Conservation (phyloP, 371 early-diverging fungal species). For the Hamiltosporidium tvaerminnensis region DNA sequence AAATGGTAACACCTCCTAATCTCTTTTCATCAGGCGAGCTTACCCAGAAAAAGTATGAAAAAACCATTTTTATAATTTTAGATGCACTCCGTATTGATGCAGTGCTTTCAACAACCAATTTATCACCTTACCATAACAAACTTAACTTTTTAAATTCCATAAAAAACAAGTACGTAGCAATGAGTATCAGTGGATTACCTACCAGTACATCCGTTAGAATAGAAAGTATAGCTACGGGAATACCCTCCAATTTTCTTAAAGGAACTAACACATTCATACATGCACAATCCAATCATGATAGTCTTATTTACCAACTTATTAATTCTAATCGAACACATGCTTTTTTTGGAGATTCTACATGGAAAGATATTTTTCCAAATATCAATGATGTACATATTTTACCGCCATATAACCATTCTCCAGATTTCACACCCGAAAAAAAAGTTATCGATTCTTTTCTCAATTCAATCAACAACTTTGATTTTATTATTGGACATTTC, state of each 20-base stretch:
- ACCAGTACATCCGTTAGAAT: constrained; percentile 48
- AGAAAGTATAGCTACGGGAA: constrained; percentile 34
- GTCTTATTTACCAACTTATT: constrained; percentile 25
- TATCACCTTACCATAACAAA: constrained; percentile 12
- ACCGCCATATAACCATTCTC: constrained; percentile 16
- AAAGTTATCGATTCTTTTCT: constrained; percentile 23
- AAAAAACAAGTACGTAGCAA: constrained; percentile 8
- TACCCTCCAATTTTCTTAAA: constrained; percentile 41
- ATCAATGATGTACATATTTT: constrained; percentile 12
- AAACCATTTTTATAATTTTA: constrained; percentile 40
- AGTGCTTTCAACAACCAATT: constrained; percentile 7
- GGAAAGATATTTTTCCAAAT: constrained; percentile 40
- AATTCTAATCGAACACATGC: not conserved
- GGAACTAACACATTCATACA: constrained; percentile 32
- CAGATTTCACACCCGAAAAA: constrained; percentile 24
- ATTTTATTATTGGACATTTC: constrained; percentile 24
- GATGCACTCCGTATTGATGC: constrained; percentile 51
- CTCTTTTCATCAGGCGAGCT: too few species aligned
- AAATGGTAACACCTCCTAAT: too few species aligned
- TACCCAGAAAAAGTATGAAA: constrained; percentile 11
- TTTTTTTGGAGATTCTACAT: constrained; percentile 49
- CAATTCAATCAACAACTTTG: constrained; percentile 9
- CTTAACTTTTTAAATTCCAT: not conserved
- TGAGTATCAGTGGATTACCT: constrained; percentile 43
- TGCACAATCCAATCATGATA: constrained; percentile 15